Evolutionary conservation across 2,329 filamentous ascomycete genomes (phyloP).

Genomic region (Paramyrothecium roridum): DNA sequence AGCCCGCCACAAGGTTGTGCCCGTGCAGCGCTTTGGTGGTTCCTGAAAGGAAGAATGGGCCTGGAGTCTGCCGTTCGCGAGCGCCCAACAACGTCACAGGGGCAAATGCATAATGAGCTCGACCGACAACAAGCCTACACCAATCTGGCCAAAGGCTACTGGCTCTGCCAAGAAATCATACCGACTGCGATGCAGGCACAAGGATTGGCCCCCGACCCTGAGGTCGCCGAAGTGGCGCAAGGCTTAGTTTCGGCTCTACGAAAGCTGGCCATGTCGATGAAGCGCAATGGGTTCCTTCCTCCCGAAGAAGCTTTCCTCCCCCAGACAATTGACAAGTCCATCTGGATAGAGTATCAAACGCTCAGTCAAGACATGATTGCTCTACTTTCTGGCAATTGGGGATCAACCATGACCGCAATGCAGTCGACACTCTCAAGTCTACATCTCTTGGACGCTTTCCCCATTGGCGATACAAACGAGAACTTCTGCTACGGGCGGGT

Average conservation of each 20-base stretch:
- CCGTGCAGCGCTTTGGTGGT: constrained; percentile 83
- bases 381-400: constrained; percentile 62
- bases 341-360: constrained; percentile 77
- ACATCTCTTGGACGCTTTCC: constrained; percentile 65
- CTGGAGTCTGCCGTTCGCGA: constrained; percentile 71
- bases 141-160: constrained; percentile 81
- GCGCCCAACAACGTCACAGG: constrained; percentile 48
- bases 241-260: constrained; percentile 62
- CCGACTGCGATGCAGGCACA: constrained; percentile 45
- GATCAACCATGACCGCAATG: constrained; percentile 44
- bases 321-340: constrained; percentile 73
- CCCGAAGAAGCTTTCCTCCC: constrained; percentile 67
- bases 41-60: constrained; percentile 73
- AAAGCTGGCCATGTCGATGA: constrained; percentile 78
- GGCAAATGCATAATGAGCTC: constrained; percentile 50
- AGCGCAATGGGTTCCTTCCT: constrained; percentile 75
- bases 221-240: constrained; percentile 52
- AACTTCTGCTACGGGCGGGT: constrained; percentile 79
- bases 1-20: constrained; percentile 66
- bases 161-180: constrained; percentile 63
- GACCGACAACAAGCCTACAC: constrained; percentile 74
- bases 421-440: constrained; percentile 44
- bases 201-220: constrained; percentile 37
- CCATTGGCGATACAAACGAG: constrained; percentile 69
- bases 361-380: constrained; percentile 70